These are phyloP conservation scores for Sisymbrium irio DNA, from an alignment of 345 rosid genomes.

Conservation along the genomic window DNA sequence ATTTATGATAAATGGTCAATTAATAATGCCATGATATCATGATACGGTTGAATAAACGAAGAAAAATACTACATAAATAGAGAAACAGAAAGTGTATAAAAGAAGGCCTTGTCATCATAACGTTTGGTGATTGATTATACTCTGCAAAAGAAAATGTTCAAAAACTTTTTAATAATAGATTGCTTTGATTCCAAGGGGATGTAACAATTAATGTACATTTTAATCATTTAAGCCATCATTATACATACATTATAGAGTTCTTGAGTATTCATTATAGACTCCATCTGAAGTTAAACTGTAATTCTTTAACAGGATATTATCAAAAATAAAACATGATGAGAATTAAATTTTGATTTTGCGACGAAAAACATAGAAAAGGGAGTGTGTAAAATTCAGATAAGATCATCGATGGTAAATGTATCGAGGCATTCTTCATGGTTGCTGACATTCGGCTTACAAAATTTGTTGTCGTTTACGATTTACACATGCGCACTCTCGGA, in stretches of 20 bases:
- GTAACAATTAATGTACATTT: conserved; percentile 14
- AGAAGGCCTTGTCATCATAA: background rate
- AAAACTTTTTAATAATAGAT: conserved; percentile 1
- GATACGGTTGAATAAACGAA: background rate
- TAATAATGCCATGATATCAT: background rate
- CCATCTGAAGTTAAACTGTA: background rate
- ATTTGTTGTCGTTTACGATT: background rate
- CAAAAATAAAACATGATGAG: background rate
- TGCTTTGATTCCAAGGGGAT: conserved; percentile 30
- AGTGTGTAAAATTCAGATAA: background rate
- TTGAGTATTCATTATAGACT: conserved; percentile 16
- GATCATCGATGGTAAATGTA: background rate
- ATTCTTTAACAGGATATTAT: background rate
- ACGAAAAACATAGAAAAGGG: background rate
- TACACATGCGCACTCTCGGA: background rate
- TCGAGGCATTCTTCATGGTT: background rate
- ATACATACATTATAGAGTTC: conserved; percentile 10
- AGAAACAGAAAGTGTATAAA: background rate
- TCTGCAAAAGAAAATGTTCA: background rate
- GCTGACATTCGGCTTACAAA: no score
- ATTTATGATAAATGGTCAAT: background rate
- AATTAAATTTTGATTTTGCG: background rate
- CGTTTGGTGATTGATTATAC: conserved; percentile 16
- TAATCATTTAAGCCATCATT: conserved; percentile 16
- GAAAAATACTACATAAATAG: background rate